Conservation (phyloP, 2,329 filamentous ascomycete genomes). For the Aspergillus glaucus region DNA sequence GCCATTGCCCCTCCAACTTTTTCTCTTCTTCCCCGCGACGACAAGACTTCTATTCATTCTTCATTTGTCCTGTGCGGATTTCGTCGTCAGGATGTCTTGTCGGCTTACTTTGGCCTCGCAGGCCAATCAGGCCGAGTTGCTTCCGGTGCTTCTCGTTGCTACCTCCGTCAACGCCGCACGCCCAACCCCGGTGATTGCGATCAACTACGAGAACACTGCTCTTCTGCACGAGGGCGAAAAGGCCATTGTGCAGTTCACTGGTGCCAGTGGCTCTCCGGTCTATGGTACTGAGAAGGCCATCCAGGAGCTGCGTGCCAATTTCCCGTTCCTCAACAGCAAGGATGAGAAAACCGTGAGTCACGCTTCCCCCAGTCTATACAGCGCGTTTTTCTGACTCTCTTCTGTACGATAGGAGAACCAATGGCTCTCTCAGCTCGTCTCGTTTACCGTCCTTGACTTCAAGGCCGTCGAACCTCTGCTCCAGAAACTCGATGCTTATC, state of each 20-base stretch:
- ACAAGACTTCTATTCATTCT: conserved; percentile 2
- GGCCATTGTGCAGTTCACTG: conserved; percentile 28
- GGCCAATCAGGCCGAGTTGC: conserved; percentile 34
- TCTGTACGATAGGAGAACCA: conserved; percentile 37
- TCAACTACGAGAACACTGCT: conserved; percentile 34
- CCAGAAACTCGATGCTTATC: conserved; percentile 73
- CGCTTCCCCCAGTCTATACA: background rate
- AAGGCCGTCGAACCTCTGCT: conserved; percentile 72
- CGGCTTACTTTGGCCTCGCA: conserved; percentile 33
- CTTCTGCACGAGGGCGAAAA: conserved; percentile 29
- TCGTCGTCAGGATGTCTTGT: conserved; percentile 5
- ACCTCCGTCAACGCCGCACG: conserved; percentile 35
- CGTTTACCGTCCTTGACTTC: conserved; percentile 61
- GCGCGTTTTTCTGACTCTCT: conserved; percentile 4
- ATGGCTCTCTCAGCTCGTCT: conserved; percentile 51
- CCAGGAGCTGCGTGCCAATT: conserved; percentile 27
- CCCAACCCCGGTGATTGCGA: conserved; percentile 27
- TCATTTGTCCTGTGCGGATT: conserved; percentile 2
- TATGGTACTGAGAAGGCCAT: conserved; percentile 27
- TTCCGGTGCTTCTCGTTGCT: conserved; percentile 38
- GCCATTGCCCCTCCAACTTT: conserved; percentile 19
- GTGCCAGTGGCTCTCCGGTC: conserved; percentile 21
- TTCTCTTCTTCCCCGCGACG: background rate
- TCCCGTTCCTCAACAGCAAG: conserved; percentile 32
- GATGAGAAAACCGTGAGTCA: conserved; percentile 27